Evolutionary conservation across 768 basidiomycete genomes (phyloP), one percentile per base, ranked within the genome.

Genomic region (Termitomyces sp.): DNA sequence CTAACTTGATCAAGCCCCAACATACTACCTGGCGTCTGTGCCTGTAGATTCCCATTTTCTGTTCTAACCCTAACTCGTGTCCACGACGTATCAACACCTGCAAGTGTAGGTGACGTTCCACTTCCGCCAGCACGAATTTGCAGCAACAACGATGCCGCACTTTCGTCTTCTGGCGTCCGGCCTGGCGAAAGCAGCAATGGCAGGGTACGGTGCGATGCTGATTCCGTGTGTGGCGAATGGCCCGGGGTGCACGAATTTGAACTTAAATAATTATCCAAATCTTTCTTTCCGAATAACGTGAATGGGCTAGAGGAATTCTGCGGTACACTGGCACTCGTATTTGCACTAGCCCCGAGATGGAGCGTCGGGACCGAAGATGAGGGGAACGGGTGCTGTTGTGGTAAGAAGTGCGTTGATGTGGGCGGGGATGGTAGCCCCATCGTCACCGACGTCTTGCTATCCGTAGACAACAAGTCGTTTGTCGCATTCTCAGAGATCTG

Each of bases 141-240:
- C 39, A 89, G 68, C 14, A 88, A 68, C 58, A 89, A 71, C 4
- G 87, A 82, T 16, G 87, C 87, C 0, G 87, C 87, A 0, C 76
- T 79, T 71, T 89, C 85, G 65, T 90, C 88, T 54, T 89, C 88
- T 0, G 84, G 80, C 5, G 83, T 82, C 47, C 74, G 76, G 39
- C 52, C 53, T 6, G 67, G 58, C 18, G 63, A 63, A 13, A 37
- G 42, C 27, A 34, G 14, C 14, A 61, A 49, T 9, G 57, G 52
- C 5, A 61, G 53, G 7, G 42, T 43, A 16, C 8, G 67, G 64
- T 20, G 56, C 18, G 47, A 47, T n/a, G 16, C 43, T 14, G 55
- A 26, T 6, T 27, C 26, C 12, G 37, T 20, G 6, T 14, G 31
- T 24, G 24, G 20, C 16, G 41, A 54, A 14, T 22, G 42, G n/a